phyloP scores from a whole-genome alignment of 2,329 filamentous ascomycete genomes.

The Calonectria naviculata region DNA sequence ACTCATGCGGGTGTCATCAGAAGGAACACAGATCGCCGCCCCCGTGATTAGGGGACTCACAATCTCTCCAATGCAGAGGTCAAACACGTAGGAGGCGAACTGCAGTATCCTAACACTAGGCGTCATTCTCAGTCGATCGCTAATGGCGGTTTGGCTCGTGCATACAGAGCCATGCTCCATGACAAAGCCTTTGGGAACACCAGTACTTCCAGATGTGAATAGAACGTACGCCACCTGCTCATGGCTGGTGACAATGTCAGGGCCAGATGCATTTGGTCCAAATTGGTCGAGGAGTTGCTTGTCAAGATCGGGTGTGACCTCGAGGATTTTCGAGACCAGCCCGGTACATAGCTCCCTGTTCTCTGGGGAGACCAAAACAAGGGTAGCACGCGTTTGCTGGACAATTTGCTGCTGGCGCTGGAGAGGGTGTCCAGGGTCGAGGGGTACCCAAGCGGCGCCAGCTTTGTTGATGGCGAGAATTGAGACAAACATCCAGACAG shows the following conservation, averaged over 20 bases:
- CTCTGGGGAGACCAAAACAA: background rate
- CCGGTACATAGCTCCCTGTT: background rate
- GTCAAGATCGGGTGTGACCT: background rate
- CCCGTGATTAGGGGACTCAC: conserved; percentile 16
- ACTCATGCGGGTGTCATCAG: background rate
- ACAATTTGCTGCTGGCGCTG: background rate
- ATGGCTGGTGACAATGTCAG: background rate
- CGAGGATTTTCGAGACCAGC: background rate
- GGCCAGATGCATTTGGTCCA: background rate
- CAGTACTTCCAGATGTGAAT: conserved; percentile 28
- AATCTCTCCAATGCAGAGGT: conserved; percentile 14
- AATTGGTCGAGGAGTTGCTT: background rate
- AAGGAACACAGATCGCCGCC: conserved; percentile 21
- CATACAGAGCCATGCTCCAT: background rate
- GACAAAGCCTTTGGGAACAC: background rate
- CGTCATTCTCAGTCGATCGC: background rate
- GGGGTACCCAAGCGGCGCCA: background rate
- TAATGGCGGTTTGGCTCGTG: background rate
- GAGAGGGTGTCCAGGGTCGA: background rate
- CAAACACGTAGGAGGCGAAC: conserved; percentile 20
- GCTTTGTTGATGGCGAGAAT: background rate
- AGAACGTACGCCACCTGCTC: conserved; percentile 28
- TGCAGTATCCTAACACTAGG: conserved; percentile 22
- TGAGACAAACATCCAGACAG: background rate
- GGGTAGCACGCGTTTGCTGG: background rate